Base-by-base conservation (phyloP, 192 early-diverging fungal species). In the Allomyces macrogynus region DNA sequence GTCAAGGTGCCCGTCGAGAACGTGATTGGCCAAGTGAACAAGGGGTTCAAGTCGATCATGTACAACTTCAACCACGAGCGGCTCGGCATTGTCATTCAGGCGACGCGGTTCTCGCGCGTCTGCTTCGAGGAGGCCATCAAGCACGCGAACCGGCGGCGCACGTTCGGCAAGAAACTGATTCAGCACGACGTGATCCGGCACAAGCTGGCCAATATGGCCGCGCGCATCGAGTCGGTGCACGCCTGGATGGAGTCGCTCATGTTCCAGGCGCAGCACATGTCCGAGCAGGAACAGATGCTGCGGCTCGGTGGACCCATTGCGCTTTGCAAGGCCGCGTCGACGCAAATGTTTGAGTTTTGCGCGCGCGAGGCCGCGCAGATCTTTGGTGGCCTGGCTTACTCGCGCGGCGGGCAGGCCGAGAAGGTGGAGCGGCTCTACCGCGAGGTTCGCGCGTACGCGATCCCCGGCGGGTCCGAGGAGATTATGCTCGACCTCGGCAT, bases 401-500 rank as follows among this genome's bases (percentile, higher is more conserved):
- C 82, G 23, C 80, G 87, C 61, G 90, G 90, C 27, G 85, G 82
- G 24, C 83, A 85, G 64, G 83, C 76, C 60, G 83, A 83, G 70
- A 82, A 84, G 67, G 80, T 92, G 22, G 90, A 92, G 78, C 76
- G 90, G 65, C 72, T 91, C 26, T 89, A 89, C 72, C 81, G 90
- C 67, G 90, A 92, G 77, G 90, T 92, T 1, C 73, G 87, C 44
- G 85, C 83, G 22, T 87, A 86, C 66, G 86, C 88, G 27, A 90
- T 90, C 68, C 88, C 88, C 49, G 90, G 90, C 27, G 90, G 90
- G 23, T 85, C 82, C 42, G 90, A 89, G 74, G 88, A 92, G 66
- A 92, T 90, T 70, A 92, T 92, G 90, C 71, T 90, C 62, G 90
- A 92, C 69, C 71, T 92, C 14, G 90, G 90, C 44, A 80, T 90